Evolutionary conservation across 306 rosid species (phyloP).

Genomic region (Cucurbita pepo): DNA sequence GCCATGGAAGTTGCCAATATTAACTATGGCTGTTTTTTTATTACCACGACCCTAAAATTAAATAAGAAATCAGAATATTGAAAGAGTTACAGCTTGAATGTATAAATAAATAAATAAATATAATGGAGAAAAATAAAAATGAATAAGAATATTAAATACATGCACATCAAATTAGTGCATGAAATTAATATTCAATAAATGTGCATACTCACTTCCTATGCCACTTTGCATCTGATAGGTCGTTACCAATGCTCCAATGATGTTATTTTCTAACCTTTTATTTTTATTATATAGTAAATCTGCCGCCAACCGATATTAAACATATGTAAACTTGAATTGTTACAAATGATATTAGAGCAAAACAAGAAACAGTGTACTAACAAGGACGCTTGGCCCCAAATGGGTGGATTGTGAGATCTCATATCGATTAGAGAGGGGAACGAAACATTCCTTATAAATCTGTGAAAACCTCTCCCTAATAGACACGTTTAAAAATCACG

Average conservation of each 20-base stretch:
- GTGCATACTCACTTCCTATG: neutral
- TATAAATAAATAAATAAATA: neutral
- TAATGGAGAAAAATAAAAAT: neutral
- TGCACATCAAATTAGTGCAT: neutral
- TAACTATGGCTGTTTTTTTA: neutral
- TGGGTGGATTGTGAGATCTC: too few species aligned
- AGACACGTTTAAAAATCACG: too few species aligned
- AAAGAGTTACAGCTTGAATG: neutral
- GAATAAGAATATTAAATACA: neutral
- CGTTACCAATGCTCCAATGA: neutral
- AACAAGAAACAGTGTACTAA: too few species aligned
- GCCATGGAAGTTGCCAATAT: neutral
- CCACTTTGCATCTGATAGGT: neutral
- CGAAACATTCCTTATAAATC: too few species aligned
- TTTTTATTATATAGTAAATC: neutral
- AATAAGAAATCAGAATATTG: neutral
- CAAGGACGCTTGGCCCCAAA: too few species aligned
- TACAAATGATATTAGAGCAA: too few species aligned
- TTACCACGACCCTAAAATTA: neutral
- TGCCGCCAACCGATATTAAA: too few species aligned
- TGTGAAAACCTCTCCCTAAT: too few species aligned
- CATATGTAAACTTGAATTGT: too few species aligned
- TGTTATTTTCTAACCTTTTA: neutral
- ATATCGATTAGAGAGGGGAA: too few species aligned
- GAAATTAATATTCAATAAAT: conserved; percentile 2